Base-by-base conservation (phyloP, 495 filamentous ascomycete genomes). In the Penicillium odoratum region DNA sequence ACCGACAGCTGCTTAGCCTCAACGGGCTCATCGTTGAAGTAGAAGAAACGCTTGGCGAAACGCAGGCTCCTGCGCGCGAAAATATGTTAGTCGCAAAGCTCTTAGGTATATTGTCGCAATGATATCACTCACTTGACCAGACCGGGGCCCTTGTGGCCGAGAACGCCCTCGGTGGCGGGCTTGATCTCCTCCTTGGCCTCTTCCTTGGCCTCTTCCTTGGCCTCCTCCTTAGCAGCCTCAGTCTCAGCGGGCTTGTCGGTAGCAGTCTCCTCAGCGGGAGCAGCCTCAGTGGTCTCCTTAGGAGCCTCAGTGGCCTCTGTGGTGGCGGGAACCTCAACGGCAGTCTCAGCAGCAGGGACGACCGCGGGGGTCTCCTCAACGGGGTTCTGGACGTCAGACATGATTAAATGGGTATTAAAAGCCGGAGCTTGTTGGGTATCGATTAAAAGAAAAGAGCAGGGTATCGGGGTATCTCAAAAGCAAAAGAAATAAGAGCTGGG, bases 101-200 rank as follows among this genome's bases (percentile, higher is more conserved):
- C 11, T 13, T 16, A 1, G 11, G n/a, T 15, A 15, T 43, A 1
- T 18, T 31, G 55, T 49, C 51, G 49, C 58, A 46, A 13, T 53
- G 46, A 33, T 18, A 56, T 42, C 48, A 76, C 91, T 78, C 85
- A 98, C 93, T 96, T 93, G 73, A 93, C 82, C 59, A 96, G 85
- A 78, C 92, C 92, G 43, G 91, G 87, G 56, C 81, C 88, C 83
- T 96, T 96, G 88, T 93, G 88, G 64, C 87, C 88, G 40, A 96
- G 83, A 59, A 78, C 76, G 57, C 93, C 93, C 69, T 93, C 88
- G 60, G 68, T 77, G 29, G 78, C 73, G 53, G 83, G 79, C 61
- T 77, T 77, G 25, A 82, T 65, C 65, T 71, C 71, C 61, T 21
- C 21, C 21, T 21, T 21, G 21, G n/a, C n/a, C n/a, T n/a, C n/a